Conservation (phyloP, 805 yeast genomes). For the Saturnispora serradocipensis region DNA sequence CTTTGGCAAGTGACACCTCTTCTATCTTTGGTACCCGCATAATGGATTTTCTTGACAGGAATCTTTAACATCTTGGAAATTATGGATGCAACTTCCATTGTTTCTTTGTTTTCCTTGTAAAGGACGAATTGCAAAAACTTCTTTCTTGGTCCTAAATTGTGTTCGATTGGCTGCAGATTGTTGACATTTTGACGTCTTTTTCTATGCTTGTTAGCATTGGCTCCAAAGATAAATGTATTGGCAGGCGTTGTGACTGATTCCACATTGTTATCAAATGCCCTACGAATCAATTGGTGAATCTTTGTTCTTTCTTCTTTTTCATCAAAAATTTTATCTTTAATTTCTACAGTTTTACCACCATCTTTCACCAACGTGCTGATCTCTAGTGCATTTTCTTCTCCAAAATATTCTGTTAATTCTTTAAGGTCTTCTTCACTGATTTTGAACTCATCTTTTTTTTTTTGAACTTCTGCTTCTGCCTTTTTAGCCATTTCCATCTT, state of each 20-base stretch:
- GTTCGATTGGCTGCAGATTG: constrained; percentile 42
- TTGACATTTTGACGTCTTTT: constrained; percentile 26
- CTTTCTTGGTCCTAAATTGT: constrained; percentile 66
- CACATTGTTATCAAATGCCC: constrained; percentile 60
- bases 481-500: constrained; percentile 35
- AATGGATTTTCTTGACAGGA: constrained; percentile 62
- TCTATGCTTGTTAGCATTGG: constrained; percentile 39
- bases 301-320: constrained; percentile 70
- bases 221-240: constrained; percentile 56
- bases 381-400: constrained; percentile 48
- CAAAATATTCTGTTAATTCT: constrained; percentile 44
- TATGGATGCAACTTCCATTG: constrained; percentile 86
- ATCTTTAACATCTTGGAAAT: constrained; percentile 64
- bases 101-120: constrained; percentile 92
- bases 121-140: constrained; percentile 66
- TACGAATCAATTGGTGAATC: constrained; percentile 69
- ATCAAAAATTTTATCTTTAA: constrained; percentile 39
- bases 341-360: constrained; percentile 38
- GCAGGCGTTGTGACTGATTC: constrained; percentile 71
- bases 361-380: constrained; percentile 44
- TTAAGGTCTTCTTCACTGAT: constrained; percentile 38
- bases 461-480: constrained; percentile 25
- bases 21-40: constrained; percentile 95
- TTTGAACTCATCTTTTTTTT: constrained; percentile 24
- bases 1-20: constrained; percentile 92